These are phyloP conservation scores for Bombardia bombarda DNA, from an alignment of 495 filamentous ascomycete species.

Conservation along the genomic window DNA sequence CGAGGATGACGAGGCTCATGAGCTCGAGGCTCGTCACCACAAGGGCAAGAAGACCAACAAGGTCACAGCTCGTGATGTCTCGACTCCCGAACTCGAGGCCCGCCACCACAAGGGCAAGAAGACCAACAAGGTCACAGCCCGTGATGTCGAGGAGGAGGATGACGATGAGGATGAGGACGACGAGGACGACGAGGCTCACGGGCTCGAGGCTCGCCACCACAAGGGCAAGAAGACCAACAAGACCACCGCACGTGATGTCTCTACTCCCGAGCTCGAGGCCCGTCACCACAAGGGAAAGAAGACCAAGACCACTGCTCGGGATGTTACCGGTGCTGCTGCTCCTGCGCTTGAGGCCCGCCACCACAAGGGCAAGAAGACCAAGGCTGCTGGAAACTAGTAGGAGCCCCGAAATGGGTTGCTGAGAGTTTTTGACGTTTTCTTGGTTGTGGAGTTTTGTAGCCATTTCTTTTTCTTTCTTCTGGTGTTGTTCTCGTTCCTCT, in stretches of 20 bases:
- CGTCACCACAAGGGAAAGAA: conserved; percentile 20
- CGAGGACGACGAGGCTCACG: conserved; percentile 3
- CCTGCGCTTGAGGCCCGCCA: conserved; percentile 11
- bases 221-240: conserved; percentile 13
- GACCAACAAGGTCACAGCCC: conserved; percentile 5
- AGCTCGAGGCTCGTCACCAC: conserved; percentile 10
- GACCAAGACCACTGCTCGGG: conserved; percentile 1
- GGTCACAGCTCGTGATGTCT: background rate
- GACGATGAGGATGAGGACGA: background rate
- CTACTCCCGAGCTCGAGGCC: conserved; percentile 4
- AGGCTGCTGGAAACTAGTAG: too few species aligned
- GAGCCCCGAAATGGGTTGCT: too few species aligned
- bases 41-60: conserved; percentile 8
- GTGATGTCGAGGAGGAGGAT: background rate
- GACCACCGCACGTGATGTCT: background rate
- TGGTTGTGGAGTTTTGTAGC: too few species aligned
- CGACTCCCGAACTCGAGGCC: background rate
- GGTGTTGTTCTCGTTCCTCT: too few species aligned
- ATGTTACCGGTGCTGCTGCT: background rate
- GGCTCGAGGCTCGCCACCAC: conserved; percentile 14
- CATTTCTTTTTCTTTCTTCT: too few species aligned
- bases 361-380: conserved; percentile 18
- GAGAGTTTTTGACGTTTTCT: too few species aligned
- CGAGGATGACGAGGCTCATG: conserved; percentile 4
- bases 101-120: conserved; percentile 14